These are phyloP conservation scores for Calonectria pseudoreteaudii DNA, from an alignment of 2,329 filamentous ascomycete species.

Conservation along the genomic window DNA sequence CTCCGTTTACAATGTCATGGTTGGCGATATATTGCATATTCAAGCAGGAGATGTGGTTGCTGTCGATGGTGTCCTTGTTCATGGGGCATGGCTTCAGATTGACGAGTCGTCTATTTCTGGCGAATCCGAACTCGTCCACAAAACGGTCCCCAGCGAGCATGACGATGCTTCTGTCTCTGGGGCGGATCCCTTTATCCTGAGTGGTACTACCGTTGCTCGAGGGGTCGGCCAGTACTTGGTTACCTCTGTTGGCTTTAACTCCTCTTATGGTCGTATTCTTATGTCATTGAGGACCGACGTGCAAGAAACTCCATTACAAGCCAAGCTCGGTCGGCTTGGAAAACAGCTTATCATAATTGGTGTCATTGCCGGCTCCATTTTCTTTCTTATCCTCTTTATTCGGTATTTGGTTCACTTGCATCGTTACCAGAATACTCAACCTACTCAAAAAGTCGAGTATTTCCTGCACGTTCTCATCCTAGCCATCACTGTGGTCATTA, in stretches of 20 bases:
- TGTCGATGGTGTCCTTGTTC: conserved; percentile 76
- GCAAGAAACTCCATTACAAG: conserved; percentile 82
- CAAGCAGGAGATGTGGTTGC: conserved; percentile 80
- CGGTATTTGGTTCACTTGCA: conserved; percentile 50
- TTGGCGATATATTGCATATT: conserved; percentile 79
- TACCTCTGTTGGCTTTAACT: conserved; percentile 79
- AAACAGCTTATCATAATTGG: conserved; percentile 74
- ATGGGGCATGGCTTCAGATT: conserved; percentile 65
- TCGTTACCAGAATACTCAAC: conserved; percentile 49
- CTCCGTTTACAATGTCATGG: conserved; percentile 77
- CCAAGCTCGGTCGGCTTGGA: conserved; percentile 80
- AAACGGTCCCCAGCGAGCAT: conserved; percentile 69
- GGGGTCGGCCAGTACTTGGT: conserved; percentile 82
- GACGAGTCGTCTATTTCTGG: conserved; percentile 83
- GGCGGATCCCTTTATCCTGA: conserved; percentile 84
- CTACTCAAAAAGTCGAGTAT: conserved; percentile 64
- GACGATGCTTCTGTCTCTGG: conserved; percentile 62
- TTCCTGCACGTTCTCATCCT: conserved; percentile 70
- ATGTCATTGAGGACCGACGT: conserved; percentile 82
- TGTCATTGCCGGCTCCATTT: conserved; percentile 53
- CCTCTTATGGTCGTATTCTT: conserved; percentile 81
- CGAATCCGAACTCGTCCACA: conserved; percentile 79
- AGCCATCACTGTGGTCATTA: conserved; percentile 69
- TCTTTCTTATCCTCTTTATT: conserved; percentile 56
- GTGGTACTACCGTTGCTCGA: conserved; percentile 81